These are phyloP conservation scores for Aeminium ludgeri DNA, from an alignment of 495 filamentous ascomycete genomes.

Conservation along the genomic window DNA sequence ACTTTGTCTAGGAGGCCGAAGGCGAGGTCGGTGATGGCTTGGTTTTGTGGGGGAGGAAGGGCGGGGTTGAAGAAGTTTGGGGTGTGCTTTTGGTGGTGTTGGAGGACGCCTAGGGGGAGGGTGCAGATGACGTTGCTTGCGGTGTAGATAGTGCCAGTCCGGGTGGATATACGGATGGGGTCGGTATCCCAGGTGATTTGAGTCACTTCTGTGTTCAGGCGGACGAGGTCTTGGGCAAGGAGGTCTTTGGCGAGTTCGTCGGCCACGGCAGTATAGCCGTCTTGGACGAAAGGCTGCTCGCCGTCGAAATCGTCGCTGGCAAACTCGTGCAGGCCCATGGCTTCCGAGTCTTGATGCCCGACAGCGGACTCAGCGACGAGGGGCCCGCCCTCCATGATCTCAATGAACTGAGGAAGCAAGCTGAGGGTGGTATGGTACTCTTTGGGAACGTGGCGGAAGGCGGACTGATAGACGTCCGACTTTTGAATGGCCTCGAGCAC, in stretches of 20 bases:
- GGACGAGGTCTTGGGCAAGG: neutral
- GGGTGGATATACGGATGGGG: neutral
- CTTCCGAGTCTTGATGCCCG: neutral
- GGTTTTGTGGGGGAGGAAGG: slow-evolving; percentile 1
- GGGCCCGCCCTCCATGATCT: slow-evolving; percentile 12
- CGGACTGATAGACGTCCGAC: neutral
- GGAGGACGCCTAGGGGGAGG: slow-evolving; percentile 11
- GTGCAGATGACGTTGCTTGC: slow-evolving; percentile 11
- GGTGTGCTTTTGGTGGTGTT: slow-evolving; percentile 1
- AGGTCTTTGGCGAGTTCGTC: slow-evolving; percentile 8
- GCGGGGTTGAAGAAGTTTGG: slow-evolving; percentile 3
- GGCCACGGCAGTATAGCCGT: slow-evolving; percentile 10
- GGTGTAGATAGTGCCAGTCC: slow-evolving; percentile 1
- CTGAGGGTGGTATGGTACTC: slow-evolving; percentile 5
- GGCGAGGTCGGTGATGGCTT: slow-evolving; percentile 6
- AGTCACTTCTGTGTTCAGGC: slow-evolving; percentile 1
- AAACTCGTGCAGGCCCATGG: slow-evolving; percentile 10
- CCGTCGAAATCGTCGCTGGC: slow-evolving; percentile 15
- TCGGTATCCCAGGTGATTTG: slow-evolving; percentile 2
- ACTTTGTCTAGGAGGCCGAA: slow-evolving; percentile 14
- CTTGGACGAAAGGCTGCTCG: slow-evolving; percentile 11
- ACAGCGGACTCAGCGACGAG: slow-evolving; percentile 11
- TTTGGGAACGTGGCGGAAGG: slow-evolving; percentile 1
- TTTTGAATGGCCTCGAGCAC: slow-evolving; percentile 8
- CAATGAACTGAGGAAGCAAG: slow-evolving; percentile 7